phyloP scores from a whole-genome alignment of 495 filamentous ascomycete species.

The Aspergillus nanangensis region DNA sequence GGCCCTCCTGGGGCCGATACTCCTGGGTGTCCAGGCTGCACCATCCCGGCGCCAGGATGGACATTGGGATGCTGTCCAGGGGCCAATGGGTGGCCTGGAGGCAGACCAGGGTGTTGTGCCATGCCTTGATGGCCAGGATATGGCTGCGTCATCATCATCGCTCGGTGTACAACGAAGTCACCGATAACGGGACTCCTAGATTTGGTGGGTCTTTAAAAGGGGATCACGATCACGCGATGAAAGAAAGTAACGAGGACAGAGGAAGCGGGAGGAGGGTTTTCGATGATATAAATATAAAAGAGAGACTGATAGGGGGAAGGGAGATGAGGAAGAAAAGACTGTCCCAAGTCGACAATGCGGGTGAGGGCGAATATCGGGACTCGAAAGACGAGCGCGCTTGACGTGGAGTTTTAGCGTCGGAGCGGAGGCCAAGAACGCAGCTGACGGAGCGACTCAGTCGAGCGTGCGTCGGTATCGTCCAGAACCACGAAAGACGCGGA shows the following conservation, averaged over 20 bases:
- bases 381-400: constrained; percentile 30
- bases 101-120: constrained; percentile 65
- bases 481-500: constrained; percentile 21
- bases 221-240: constrained; percentile 1
- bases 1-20: constrained; percentile 75
- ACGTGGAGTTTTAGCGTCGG: constrained; percentile 39
- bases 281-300: neutral
- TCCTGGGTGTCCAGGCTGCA: constrained; percentile 76
- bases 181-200: constrained; percentile 26
- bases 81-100: constrained; percentile 74
- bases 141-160: constrained; percentile 66
- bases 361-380: constrained; percentile 17
- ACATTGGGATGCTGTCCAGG: constrained; percentile 64
- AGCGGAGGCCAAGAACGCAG: constrained; percentile 37
- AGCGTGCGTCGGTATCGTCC: constrained; percentile 22
- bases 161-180: constrained; percentile 56
- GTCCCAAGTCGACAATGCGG: constrained; percentile 4
- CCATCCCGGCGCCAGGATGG: constrained; percentile 56
- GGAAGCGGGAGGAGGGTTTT: constrained; percentile 1
- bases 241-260: neutral
- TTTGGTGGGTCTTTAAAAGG: constrained; percentile 1
- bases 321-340: constrained; percentile 4
- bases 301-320: constrained; percentile 1
- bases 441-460: constrained; percentile 23
- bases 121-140: constrained; percentile 72